Percentiles rank a stretch among this genome's conserved stretches.
phyloP scores from a whole-genome alignment of 345 rosid species.

The Dipteronia dyeriana region DNA sequence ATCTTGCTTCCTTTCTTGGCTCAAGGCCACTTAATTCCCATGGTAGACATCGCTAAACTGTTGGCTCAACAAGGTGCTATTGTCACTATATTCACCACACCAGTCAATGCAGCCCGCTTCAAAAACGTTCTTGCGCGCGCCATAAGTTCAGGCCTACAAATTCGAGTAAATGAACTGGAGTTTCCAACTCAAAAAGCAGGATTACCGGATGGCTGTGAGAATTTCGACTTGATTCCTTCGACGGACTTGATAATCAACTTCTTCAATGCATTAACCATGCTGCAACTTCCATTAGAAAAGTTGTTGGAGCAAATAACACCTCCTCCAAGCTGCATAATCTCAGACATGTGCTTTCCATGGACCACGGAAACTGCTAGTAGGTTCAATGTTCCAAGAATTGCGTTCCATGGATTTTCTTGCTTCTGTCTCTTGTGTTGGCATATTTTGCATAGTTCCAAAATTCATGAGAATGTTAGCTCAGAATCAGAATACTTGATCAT shows the following conservation, averaged over 20 bases:
- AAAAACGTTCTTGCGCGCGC: conserved; percentile 21
- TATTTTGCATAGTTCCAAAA: conserved; percentile 23
- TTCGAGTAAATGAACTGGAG: conserved; percentile 7
- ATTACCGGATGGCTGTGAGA: conserved; percentile 22
- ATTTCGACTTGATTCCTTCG: neutral
- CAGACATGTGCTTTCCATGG: conserved; percentile 31
- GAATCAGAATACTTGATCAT: conserved; percentile 33
- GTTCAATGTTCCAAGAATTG: conserved; percentile 29
- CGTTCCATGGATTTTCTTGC: conserved; percentile 28
- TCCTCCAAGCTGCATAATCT: conserved; percentile 37
- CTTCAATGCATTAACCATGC: conserved; percentile 7
- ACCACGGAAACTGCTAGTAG: conserved; percentile 22
- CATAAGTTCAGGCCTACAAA: conserved; percentile 21
- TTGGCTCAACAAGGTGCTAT: conserved; percentile 32
- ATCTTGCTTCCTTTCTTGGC: conserved; percentile 43
- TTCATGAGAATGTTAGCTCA: conserved; percentile 22
- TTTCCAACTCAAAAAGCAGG: conserved; percentile 23
- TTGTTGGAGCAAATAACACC: conserved; percentile 21
- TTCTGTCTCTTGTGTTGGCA: conserved; percentile 10
- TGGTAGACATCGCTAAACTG: conserved; percentile 39
- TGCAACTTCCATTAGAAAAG: conserved; percentile 21
- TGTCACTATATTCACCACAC: conserved; percentile 37
- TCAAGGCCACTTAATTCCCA: conserved; percentile 52
- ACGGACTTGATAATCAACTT: conserved; percentile 6
- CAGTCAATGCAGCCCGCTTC: conserved; percentile 26